A percentile compares a stretch with the other conserved stretches of the same genome.
Evolutionary conservation across 257 asterid genomes (phyloP).

Genomic region (Anisodus tanguticus): DNA sequence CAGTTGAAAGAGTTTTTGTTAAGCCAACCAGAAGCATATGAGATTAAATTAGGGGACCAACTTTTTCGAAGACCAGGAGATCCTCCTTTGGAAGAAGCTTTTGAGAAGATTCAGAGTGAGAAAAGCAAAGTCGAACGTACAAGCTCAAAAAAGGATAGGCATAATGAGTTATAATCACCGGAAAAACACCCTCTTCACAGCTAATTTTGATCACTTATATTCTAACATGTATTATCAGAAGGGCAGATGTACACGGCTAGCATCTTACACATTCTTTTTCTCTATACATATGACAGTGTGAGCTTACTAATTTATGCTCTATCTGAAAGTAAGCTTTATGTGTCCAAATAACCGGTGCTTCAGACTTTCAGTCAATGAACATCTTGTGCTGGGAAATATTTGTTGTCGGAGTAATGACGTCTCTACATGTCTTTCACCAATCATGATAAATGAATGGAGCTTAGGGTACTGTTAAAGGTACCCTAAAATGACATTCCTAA

Average conservation of each 20-base stretch:
- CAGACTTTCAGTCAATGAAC: not conserved
- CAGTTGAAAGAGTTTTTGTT: conserved; percentile 81
- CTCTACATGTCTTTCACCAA: no score
- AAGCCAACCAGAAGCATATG: conserved; percentile 84
- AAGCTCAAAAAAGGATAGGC: conserved; percentile 32
- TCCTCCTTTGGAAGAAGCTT: conserved; percentile 74
- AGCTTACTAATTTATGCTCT: not conserved
- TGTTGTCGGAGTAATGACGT: no score
- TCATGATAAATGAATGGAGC: no score
- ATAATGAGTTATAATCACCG: conserved; percentile 55
- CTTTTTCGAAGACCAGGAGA: conserved; percentile 78
- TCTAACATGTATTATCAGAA: not conserved
- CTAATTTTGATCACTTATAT: not conserved
- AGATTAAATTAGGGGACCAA: conserved; percentile 87
- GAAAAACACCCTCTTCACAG: not conserved
- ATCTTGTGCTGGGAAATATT: no score
- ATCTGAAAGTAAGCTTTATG: not conserved
- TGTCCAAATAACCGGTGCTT: not conserved
- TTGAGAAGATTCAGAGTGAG: conserved; percentile 51
- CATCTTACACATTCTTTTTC: not conserved
- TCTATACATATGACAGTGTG: not conserved
- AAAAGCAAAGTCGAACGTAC: conserved; percentile 34
- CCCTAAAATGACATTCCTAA: not conserved
- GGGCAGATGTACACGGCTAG: not conserved
- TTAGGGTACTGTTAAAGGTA: no score